phyloP scores from a whole-genome alignment of 2,329 filamentous ascomycete genomes.

The Gnomoniopsis sp. region DNA sequence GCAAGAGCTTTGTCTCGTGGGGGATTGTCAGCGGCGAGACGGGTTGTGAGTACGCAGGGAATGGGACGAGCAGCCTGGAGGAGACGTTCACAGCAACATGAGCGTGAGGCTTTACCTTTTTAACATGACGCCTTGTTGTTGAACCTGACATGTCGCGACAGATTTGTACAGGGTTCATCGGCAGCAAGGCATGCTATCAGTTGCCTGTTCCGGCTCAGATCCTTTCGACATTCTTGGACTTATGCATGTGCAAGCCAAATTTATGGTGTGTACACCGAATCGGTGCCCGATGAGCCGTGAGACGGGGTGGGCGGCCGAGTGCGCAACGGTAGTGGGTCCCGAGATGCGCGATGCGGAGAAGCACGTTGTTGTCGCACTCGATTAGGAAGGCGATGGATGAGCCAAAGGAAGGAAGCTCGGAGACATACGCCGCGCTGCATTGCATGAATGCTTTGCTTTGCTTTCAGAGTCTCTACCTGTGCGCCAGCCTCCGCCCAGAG shows the following conservation, averaged over 20 bases:
- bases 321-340: background rate
- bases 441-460: background rate
- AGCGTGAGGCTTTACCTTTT: background rate
- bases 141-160: background rate
- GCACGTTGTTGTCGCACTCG: background rate
- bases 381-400: conserved; percentile 3
- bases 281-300: conserved; percentile 9
- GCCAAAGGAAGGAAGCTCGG: background rate
- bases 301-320: background rate
- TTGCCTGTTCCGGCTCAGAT: background rate
- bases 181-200: background rate
- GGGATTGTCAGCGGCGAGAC: background rate
- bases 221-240: background rate
- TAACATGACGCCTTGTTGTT: background rate
- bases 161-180: background rate
- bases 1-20: background rate
- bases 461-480: background rate
- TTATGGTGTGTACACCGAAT: conserved; percentile 5
- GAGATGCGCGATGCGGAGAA: background rate
- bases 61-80: background rate
- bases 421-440: background rate
- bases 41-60: background rate
- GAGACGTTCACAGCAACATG: background rate
- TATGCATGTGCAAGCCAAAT: background rate
- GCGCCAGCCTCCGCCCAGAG: background rate